Base-by-base conservation (phyloP, 495 filamentous ascomycete genomes). In the Tetracladium setigerum region DNA sequence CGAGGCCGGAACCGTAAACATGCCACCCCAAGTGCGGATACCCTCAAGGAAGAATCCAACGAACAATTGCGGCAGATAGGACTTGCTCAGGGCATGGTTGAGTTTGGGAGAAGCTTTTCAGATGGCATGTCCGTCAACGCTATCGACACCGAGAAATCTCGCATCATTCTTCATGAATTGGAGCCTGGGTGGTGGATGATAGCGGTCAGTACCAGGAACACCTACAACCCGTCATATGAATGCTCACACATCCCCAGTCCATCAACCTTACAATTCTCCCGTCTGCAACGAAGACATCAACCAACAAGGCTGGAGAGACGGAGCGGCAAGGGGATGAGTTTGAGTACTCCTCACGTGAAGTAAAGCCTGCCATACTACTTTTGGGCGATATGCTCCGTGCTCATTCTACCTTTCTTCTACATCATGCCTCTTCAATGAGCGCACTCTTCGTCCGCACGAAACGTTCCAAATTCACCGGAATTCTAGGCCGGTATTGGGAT, bases 71-170 rank as follows among this genome's bases (percentile, higher is more conserved):
- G 94, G 51, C 88, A 95, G 67, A 86, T 98, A 62, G 92, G 92
- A n/a, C 77, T 98, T 53, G 94, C 92, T 43, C 92, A 99, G 70
- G 92, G 89, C 44, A 95, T 97, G 80, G 87, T 95, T 48, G 84
- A 84, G 63, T 97, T 99, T 67, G 85, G 86, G 52, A 86, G 83
- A 53, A 85, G 82, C 52, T 97, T 97, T 61, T 86, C 89, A 5
- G 74, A 76, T 49, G 86, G 80, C 30, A 70, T 82, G 49, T 61
- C 87, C 13, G 71, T 97, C 13, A 86, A 94, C 52, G 83, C 81
- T 22, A 79, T 97, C 52, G 94, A 97, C 60, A 99, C 92, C 0
- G 86, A 95, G 54, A 89, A 84, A 67, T 79, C 81, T 5, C 73
- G 90, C 14, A 83, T 95, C 17, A 73, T 97, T 34, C 67, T 95